phyloP scores from a whole-genome alignment of 495 filamentous ascomycete genomes.

The Aspergillus carlsbadensis region DNA sequence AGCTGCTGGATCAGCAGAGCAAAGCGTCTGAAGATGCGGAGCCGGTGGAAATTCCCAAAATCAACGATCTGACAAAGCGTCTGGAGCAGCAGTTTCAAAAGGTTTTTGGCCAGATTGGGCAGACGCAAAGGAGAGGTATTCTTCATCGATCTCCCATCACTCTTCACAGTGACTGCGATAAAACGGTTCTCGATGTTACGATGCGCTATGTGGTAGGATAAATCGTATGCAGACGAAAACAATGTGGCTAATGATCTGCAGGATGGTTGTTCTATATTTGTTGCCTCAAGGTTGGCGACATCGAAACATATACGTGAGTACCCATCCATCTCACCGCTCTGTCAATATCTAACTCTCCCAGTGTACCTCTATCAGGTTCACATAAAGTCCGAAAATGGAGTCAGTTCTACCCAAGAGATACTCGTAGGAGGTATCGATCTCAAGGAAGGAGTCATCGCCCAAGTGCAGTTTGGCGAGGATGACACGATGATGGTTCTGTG shows the following conservation, averaged over 20 bases:
- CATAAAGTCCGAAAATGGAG: conserved; percentile 51
- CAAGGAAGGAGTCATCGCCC: conserved; percentile 43
- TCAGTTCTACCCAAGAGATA: conserved; percentile 50
- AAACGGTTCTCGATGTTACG: conserved; percentile 32
- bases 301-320: conserved; percentile 37
- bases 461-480: conserved; percentile 58
- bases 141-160: conserved; percentile 50
- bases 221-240: background rate
- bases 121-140: conserved; percentile 56
- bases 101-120: conserved; percentile 57
- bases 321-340: no score
- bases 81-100: conserved; percentile 53
- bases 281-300: conserved; percentile 32
- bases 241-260: conserved; percentile 10
- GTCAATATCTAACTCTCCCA: background rate
- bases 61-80: conserved; percentile 51
- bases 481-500: conserved; percentile 52
- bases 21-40: conserved; percentile 23
- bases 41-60: conserved; percentile 42
- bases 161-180: conserved; percentile 44
- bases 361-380: conserved; percentile 35
- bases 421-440: conserved; percentile 43
- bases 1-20: conserved; percentile 34
- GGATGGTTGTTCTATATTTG: conserved; percentile 36
- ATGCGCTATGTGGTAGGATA: conserved; percentile 37